These are phyloP conservation scores for Geosiphon pyriformis DNA, from an alignment of 192 early-diverging fungal species.

Conservation along the genomic window DNA sequence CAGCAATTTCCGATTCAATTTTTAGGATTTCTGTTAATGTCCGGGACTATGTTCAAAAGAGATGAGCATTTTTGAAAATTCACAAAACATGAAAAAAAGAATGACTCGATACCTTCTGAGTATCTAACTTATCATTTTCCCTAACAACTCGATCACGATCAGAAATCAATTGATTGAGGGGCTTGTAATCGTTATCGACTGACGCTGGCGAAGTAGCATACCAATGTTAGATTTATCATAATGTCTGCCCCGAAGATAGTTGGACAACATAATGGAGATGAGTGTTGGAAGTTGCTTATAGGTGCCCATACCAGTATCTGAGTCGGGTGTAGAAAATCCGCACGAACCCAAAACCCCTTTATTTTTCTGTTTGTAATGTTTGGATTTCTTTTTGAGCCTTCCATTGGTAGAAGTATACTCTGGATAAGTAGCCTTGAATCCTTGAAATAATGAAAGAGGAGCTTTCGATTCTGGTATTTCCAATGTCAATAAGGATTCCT, in stretches of 20 bases:
- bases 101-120: constrained; percentile 44
- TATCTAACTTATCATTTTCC: constrained; percentile 46
- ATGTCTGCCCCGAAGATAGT: not conserved
- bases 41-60: constrained; percentile 28
- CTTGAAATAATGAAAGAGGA: constrained; percentile 50
- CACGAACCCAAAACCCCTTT: constrained; percentile 1
- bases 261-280: not conserved
- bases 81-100: too few species aligned
- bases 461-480: constrained; percentile 51
- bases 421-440: constrained; percentile 50
- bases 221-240: constrained; percentile 2
- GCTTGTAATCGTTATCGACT: constrained; percentile 30
- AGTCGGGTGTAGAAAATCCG: constrained; percentile 4
- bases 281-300: not conserved
- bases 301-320: constrained; percentile 6
- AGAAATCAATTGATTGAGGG: constrained; percentile 40
- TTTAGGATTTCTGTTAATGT: constrained; percentile 42
- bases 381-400: constrained; percentile 30
- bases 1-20: constrained; percentile 43
- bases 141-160: constrained; percentile 46
- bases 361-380: constrained; percentile 22
- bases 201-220: constrained; percentile 22
- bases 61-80: too few species aligned
- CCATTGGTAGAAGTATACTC: constrained; percentile 29
- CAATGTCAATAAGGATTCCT: constrained; percentile 34